Evolutionary conservation across 306 rosid genomes (phyloP).

Genomic region (Ochetophila trinervis): DNA sequence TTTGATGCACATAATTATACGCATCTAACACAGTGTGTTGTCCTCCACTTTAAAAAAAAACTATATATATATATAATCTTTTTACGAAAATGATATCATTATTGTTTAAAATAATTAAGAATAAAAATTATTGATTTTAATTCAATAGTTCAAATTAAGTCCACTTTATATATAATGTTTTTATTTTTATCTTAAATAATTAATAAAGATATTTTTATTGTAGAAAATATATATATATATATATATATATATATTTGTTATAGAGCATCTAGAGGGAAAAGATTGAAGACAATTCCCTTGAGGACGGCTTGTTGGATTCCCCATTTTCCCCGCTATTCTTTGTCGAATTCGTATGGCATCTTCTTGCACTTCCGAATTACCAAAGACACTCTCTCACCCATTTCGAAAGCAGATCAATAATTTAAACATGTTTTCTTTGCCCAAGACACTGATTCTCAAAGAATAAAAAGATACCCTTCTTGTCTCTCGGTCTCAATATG

Average conservation of each 20-base stretch:
- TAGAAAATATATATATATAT: no score
- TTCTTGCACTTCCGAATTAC: conserved; percentile 52
- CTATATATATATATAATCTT: no score
- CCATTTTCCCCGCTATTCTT: conserved; percentile 54
- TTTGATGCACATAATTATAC: no score
- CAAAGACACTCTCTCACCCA: conserved; percentile 42
- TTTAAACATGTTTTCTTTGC: conserved; percentile 39
- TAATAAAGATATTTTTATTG: no score
- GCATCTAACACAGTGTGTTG: no score
- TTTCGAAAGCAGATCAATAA: conserved; percentile 24
- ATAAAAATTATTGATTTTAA: no score
- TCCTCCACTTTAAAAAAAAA: no score
- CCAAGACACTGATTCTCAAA: conserved; percentile 46
- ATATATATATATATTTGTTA: background rate
- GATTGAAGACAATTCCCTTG: conserved; percentile 29
- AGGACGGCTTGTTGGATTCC: conserved; percentile 76
- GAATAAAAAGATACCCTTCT: conserved; percentile 64
- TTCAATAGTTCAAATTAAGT: no score
- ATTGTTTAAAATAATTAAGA: no score
- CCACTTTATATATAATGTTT: no score
- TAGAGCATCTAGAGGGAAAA: conserved; percentile 22
- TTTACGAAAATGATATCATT: no score
- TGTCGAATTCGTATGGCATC: conserved; percentile 69
- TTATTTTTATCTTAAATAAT: no score
- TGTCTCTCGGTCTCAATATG: conserved; percentile 35